These are phyloP conservation scores for Aeschynomene evenia DNA, from an alignment of 306 rosid genomes.

Conservation along the genomic window DNA sequence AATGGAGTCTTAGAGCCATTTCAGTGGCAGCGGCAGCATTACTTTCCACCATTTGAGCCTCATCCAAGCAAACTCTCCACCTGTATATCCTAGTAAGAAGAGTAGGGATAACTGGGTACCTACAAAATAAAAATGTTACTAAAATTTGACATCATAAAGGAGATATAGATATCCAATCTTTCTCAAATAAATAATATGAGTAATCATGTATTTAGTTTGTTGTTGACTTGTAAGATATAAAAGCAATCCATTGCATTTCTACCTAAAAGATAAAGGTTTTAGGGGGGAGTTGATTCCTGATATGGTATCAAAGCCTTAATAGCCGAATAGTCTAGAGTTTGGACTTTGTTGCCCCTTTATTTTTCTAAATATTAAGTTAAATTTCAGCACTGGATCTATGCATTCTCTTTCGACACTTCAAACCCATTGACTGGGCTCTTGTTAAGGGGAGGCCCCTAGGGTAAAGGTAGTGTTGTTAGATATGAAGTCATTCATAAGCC, in stretches of 20 bases:
- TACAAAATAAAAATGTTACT: constrained; percentile 31
- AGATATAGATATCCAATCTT: background rate
- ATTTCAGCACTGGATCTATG: too few relatives aligned
- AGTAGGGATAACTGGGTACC: constrained; percentile 94
- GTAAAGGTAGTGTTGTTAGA: too few relatives aligned
- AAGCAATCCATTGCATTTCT: background rate
- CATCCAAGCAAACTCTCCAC: constrained; percentile 99
- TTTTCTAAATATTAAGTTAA: too few relatives aligned
- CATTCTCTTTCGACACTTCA: too few relatives aligned
- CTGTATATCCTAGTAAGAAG: constrained; percentile 86
- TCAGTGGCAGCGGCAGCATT: constrained; percentile 81
- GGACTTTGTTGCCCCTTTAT: too few relatives aligned
- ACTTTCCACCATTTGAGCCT: constrained; percentile 98
- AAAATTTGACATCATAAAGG: constrained; percentile 10
- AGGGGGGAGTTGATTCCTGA: background rate
- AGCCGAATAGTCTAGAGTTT: too few relatives aligned
- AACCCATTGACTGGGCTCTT: too few relatives aligned
- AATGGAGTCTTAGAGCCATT: constrained; percentile 83
- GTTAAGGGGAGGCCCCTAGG: too few relatives aligned
- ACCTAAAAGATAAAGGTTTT: background rate
- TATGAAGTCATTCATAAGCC: too few relatives aligned
- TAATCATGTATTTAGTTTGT: constrained; percentile 2
- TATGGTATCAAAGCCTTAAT: background rate
- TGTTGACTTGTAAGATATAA: background rate
- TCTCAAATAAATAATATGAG: background rate